phyloP scores from a whole-genome alignment of 164 flowering plant species.

The Annona cherimola region DNA sequence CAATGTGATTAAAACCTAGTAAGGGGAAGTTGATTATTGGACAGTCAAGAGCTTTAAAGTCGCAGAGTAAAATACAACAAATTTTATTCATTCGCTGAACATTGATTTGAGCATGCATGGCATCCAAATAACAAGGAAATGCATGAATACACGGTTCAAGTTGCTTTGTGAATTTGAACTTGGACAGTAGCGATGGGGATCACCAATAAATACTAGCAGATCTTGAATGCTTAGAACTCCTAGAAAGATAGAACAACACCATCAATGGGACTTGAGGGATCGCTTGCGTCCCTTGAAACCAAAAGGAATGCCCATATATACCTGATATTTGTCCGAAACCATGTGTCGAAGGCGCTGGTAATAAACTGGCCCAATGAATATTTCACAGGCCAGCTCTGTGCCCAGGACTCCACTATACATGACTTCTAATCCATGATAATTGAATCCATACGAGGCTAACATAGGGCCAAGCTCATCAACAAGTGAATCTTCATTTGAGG shows the following conservation, averaged over 20 bases:
- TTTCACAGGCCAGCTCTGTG: constrained; percentile 76
- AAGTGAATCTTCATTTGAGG: constrained; percentile 43
- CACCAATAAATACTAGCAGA: neutral
- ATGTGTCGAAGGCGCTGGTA: constrained; percentile 95
- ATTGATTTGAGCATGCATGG: neutral
- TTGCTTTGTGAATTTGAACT: neutral
- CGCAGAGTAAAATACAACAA: neutral
- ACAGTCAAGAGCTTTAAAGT: neutral
- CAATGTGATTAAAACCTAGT: neutral
- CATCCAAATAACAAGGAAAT: neutral
- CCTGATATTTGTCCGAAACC: constrained; percentile 98
- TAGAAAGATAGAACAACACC: neutral
- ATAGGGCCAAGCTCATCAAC: constrained; percentile 76
- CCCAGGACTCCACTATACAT: constrained; percentile 91
- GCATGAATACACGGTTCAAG: neutral
- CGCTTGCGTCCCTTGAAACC: neutral
- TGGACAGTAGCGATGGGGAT: neutral
- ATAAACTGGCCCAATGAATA: constrained; percentile 95
- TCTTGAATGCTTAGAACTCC: neutral
- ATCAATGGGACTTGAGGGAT: neutral
- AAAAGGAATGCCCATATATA: constrained; percentile 4
- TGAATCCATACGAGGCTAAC: constrained; percentile 62
- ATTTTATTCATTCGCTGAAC: too few species aligned
- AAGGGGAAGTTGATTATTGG: neutral
- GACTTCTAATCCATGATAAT: constrained; percentile 76